Conservation (phyloP, 768 basidiomycete species). For the Tylopilus sp. region DNA sequence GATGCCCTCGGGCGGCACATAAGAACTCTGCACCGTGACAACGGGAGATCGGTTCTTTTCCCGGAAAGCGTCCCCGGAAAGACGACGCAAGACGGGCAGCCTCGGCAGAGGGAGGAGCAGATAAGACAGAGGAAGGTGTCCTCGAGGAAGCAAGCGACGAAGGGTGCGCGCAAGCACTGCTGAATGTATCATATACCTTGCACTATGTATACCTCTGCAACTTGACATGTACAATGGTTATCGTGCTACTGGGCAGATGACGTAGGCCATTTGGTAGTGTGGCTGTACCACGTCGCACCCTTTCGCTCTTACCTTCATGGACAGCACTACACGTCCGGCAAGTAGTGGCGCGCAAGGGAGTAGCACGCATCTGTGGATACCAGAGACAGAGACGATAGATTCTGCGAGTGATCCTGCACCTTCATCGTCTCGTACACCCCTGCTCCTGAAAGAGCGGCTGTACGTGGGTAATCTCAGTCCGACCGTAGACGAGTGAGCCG, state of each 20-base stretch:
- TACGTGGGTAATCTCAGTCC: conserved; percentile 90
- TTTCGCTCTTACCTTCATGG: conserved; percentile 12
- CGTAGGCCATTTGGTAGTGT: conserved; percentile 10
- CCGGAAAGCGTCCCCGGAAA: background rate
- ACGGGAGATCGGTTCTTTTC: background rate
- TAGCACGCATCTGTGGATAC: conserved; percentile 31
- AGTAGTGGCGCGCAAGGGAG: conserved; percentile 6
- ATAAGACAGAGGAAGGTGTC: conserved; percentile 8
- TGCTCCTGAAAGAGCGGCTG: conserved; percentile 63
- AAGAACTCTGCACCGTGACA: too few species aligned
- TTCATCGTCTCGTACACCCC: conserved; percentile 25
- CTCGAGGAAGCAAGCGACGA: conserved; percentile 3
- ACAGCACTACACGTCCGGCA: background rate
- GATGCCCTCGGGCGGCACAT: too few species aligned
- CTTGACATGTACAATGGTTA: background rate
- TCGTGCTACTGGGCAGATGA: conserved; percentile 5
- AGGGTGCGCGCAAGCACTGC: conserved; percentile 1
- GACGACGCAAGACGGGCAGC: background rate
- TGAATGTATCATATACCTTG: background rate
- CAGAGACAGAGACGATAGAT: conserved; percentile 23
- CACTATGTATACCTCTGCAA: background rate
- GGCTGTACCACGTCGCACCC: background rate
- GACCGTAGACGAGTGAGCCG: conserved; percentile 77
- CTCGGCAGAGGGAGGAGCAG: background rate
- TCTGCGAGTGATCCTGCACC: conserved; percentile 16